Percentiles rank a stretch among this genome's conserved stretches.
These are phyloP conservation scores for Didymella exigua DNA, from an alignment of 2,329 filamentous ascomycete species.

Conservation along the genomic window DNA sequence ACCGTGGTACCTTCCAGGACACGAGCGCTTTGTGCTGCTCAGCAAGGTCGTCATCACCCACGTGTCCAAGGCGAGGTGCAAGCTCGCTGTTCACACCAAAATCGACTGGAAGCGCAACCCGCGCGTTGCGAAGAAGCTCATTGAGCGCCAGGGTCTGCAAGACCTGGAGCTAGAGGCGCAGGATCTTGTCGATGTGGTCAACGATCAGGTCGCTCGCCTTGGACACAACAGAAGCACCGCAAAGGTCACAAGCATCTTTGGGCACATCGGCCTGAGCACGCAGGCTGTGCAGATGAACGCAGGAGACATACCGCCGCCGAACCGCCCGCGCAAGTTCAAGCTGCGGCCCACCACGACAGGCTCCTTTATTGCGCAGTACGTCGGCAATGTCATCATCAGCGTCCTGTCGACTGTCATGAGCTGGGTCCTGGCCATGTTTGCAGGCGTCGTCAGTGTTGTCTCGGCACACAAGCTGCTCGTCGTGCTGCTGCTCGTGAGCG, in stretches of 20 bases:
- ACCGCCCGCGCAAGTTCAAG: slow-evolving; percentile 47
- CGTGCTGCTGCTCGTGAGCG: slow-evolving; percentile 69
- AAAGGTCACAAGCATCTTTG: slow-evolving; percentile 79
- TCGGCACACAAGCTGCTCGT: slow-evolving; percentile 78
- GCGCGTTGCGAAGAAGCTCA: slow-evolving; percentile 53
- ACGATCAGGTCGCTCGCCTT: slow-evolving; percentile 76
- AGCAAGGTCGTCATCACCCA: slow-evolving; percentile 95
- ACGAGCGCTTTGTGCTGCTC: slow-evolving; percentile 77
- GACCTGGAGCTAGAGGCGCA: slow-evolving; percentile 75
- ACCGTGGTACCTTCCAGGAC: slow-evolving; percentile 85
- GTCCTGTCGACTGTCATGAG: slow-evolving; percentile 77
- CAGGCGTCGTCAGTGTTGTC: slow-evolving; percentile 69
- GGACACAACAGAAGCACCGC: slow-evolving; percentile 76
- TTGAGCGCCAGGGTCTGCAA: slow-evolving; percentile 71
- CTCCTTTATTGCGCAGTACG: slow-evolving; percentile 73
- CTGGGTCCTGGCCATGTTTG: slow-evolving; percentile 71
- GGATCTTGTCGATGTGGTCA: slow-evolving; percentile 75
- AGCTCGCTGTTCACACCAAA: slow-evolving; percentile 83
- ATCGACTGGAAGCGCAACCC: slow-evolving; percentile 78
- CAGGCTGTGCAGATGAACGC: slow-evolving; percentile 59
- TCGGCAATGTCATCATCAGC: slow-evolving; percentile 75
- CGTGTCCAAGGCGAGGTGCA: slow-evolving; percentile 87
- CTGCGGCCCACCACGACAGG: slow-evolving; percentile 64
- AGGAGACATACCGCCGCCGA: slow-evolving; percentile 45
- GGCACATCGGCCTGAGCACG: slow-evolving; percentile 71